phyloP scores from a whole-genome alignment of 2,329 filamentous ascomycete species.

The Diplodia scrobiculata region DNA sequence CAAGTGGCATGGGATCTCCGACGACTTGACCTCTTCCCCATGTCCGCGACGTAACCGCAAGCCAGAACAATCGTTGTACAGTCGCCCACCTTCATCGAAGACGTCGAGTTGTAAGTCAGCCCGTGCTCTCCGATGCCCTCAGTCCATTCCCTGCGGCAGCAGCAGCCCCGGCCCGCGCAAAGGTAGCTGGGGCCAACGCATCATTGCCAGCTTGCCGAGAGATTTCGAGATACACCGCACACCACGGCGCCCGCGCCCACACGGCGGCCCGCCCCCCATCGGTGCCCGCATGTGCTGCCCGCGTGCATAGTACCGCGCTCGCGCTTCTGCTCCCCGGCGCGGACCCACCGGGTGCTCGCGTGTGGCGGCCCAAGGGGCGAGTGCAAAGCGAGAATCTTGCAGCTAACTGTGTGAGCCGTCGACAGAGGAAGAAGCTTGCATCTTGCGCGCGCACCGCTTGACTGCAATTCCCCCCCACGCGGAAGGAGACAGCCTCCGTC shows the following conservation, averaged over 20 bases:
- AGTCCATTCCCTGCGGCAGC: not conserved
- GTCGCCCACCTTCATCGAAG: constrained; percentile 20
- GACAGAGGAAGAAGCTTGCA: constrained; percentile 23
- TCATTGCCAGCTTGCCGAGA: constrained; percentile 27
- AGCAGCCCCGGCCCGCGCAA: constrained; percentile 11
- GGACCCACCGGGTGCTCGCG: constrained; percentile 3
- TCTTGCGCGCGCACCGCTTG: constrained; percentile 20
- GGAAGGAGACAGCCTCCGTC: constrained; percentile 26
- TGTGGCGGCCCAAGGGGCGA: constrained; percentile 16
- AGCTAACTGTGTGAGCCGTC: constrained; percentile 20
- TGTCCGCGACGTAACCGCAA: constrained; percentile 27
- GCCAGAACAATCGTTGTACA: constrained; percentile 20
- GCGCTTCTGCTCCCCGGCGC: constrained; percentile 11
- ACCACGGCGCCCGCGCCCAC: constrained; percentile 24
- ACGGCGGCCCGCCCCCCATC: constrained; percentile 26
- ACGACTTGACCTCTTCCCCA: constrained; percentile 29
- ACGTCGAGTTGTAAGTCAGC: constrained; percentile 21
- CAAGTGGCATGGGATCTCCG: constrained; percentile 18
- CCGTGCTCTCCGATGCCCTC: not conserved
- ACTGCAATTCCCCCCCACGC: not conserved
- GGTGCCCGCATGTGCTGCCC: constrained; percentile 21
- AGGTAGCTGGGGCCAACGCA: constrained; percentile 27
- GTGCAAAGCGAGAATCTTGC: constrained; percentile 29
- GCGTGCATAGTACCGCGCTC: constrained; percentile 18
- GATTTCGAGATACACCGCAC: constrained; percentile 27